phyloP scores from a whole-genome alignment of 2,329 filamentous ascomycete genomes.

The Fusarium acutatum region DNA sequence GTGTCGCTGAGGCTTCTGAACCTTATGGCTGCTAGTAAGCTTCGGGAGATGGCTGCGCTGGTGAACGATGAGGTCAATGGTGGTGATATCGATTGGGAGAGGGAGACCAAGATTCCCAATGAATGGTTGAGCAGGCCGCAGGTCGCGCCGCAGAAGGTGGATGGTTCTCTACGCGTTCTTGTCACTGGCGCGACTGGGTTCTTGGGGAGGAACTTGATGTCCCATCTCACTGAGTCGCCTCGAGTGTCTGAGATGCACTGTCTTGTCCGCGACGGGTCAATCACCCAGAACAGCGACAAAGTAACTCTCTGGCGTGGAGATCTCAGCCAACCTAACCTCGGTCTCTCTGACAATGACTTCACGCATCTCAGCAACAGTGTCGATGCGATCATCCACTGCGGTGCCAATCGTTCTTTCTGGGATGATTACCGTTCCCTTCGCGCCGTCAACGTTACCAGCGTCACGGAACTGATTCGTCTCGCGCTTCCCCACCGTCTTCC shows the following conservation, averaged over 20 bases:
- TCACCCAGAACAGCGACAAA: constrained; percentile 27
- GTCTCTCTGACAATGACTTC: constrained; percentile 46
- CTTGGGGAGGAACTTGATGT: constrained; percentile 44
- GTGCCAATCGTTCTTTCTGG: constrained; percentile 47
- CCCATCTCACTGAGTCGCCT: constrained; percentile 44
- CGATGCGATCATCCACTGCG: constrained; percentile 61
- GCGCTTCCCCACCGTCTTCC: constrained; percentile 33
- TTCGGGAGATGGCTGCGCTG: constrained; percentile 50
- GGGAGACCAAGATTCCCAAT: neutral
- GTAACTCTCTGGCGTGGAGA: constrained; percentile 49
- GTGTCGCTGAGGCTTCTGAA: constrained; percentile 45
- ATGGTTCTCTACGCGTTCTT: neutral
- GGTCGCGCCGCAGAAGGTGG: neutral
- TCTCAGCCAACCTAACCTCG: constrained; percentile 47
- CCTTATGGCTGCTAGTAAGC: constrained; percentile 50
- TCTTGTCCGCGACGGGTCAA: constrained; percentile 44
- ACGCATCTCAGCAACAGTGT: constrained; percentile 41
- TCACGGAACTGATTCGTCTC: constrained; percentile 36
- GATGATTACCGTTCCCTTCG: constrained; percentile 44
- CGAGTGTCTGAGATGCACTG: constrained; percentile 54
- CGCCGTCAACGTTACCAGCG: constrained; percentile 43
- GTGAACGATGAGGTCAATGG: neutral
- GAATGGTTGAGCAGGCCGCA: neutral
- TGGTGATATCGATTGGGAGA: constrained; percentile 5
- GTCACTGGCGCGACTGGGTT: constrained; percentile 32